Evolutionary conservation across 139 green algal genomes (phyloP), one percentile per base, ranked within the genome.

Genomic region (Tetraselmis striata): DNA sequence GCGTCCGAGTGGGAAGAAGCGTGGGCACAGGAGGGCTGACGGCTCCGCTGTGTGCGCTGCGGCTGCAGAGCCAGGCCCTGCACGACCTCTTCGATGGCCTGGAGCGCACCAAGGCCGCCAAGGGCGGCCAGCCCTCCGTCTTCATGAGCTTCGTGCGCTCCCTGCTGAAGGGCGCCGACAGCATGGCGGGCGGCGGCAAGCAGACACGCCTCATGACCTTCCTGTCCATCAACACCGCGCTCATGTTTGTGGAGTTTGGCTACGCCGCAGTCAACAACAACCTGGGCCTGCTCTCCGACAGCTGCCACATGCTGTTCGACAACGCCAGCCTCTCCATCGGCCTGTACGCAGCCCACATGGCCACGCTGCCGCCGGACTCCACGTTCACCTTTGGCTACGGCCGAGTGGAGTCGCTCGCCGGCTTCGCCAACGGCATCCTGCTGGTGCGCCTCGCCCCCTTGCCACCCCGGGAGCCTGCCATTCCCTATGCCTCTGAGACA

Each of bases 231-330:
- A 89, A 89, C 77, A 67, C 80, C 29, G 26, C 32, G 24, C 88
- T 89, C 80, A 89, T 89, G 85, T 28, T 89, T 5, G 85, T 89
- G 28, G 85, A 89, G 79, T 85, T 88, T 30, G 74, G 27, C 0
- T 85, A 88, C 27, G 85, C 84, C 11, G 86, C 83, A 23, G 22
- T 82, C 28, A 82, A 32, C 80, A 88, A 89, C 80, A 88, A 79
- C 76, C 76, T 79, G 76, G 76, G 45, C 45, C 45, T 78, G 29
- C 59, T 88, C 28, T 88, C 89, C 27, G 87, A 92, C 45, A 81
- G 87, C 0, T 89, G 85, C 0, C 88, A 92, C 31, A 85, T 92
- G 84, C 79, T 89, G 25, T 84, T 92, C 32, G 89, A 92, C 80
- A 88, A 85, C 45, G 85, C 83, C 2, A 84, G 83, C 18, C 45